Conservation (phyloP, 2,329 filamentous ascomycete genomes). For the Byssoonygena ceratinophila region DNA sequence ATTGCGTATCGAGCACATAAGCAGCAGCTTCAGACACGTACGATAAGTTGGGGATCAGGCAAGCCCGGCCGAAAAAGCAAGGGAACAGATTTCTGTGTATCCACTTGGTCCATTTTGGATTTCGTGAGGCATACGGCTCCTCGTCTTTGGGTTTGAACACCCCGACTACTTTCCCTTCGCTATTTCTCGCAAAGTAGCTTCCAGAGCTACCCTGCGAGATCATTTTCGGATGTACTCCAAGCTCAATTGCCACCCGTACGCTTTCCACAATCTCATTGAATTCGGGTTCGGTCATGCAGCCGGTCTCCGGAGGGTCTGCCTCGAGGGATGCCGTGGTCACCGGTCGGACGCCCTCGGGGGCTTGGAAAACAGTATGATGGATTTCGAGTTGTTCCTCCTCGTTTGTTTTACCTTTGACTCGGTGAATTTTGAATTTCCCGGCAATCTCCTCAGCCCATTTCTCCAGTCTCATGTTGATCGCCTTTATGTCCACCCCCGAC, state of each 20-base stretch:
- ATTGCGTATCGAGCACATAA: conserved; percentile 82
- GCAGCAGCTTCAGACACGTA: conserved; percentile 97
- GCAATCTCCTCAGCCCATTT: conserved; percentile 97
- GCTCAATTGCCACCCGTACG: conserved; percentile 77
- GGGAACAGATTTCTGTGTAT: conserved; percentile 95
- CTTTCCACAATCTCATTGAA: conserved; percentile 86
- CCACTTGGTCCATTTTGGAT: conserved; percentile 99
- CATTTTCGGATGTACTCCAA: conserved; percentile 86
- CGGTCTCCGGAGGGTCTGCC: conserved; percentile 42
- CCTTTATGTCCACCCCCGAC: conserved; percentile 91
- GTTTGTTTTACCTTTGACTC: conserved; percentile 59
- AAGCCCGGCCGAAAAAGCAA: conserved; percentile 91
- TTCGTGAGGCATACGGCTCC: conserved; percentile 91
- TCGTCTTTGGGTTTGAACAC: conserved; percentile 99
- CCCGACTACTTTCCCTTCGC: conserved; percentile 84
- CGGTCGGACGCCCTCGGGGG: conserved; percentile 76
- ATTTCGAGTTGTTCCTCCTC: conserved; percentile 89
- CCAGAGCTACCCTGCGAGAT: conserved; percentile 96
- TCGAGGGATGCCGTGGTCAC: conserved; percentile 65
- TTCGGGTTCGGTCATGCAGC: conserved; percentile 61
- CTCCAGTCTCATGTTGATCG: conserved; percentile 90
- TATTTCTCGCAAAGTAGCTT: conserved; percentile 91
- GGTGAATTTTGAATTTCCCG: conserved; percentile 83
- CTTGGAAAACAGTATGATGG: conserved; percentile 91
- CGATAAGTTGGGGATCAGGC: conserved; percentile 90